Conservation (phyloP, 108 stramenopile species). For the Cyclotella baltica region DNA sequence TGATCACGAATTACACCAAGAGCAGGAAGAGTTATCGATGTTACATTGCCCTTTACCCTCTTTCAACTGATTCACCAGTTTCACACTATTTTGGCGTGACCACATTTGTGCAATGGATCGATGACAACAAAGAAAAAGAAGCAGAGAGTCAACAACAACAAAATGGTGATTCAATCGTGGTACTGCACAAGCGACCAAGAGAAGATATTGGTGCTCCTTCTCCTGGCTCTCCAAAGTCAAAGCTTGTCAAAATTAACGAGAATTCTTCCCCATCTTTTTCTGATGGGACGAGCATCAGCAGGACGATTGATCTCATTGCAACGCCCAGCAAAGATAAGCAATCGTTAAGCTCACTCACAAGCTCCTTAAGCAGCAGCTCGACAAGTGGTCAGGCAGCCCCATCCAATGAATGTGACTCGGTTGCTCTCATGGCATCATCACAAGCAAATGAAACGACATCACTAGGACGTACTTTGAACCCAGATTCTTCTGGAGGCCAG, state of each 20-base stretch:
- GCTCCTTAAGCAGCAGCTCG: constrained; percentile 10
- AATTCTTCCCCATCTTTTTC: constrained; percentile 19
- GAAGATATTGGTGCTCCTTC: background rate
- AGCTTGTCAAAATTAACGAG: constrained; percentile 5
- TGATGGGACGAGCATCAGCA: constrained; percentile 18
- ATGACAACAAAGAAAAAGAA: constrained; percentile 6
- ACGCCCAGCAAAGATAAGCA: constrained; percentile 25
- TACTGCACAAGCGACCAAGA: background rate
- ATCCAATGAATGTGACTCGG: constrained; percentile 1
- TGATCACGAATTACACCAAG: constrained; percentile 82
- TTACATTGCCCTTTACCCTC: constrained; percentile 74
- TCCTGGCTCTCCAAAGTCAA: constrained; percentile 3
- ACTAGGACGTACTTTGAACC: too few species aligned
- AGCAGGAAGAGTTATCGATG: constrained; percentile 64
- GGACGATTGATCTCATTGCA: constrained; percentile 20
- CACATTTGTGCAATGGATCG: constrained; percentile 61
- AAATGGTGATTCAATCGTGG: too few species aligned
- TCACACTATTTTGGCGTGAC: constrained; percentile 83
- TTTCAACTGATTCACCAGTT: constrained; percentile 85
- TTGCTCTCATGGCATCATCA: background rate
- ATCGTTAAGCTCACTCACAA: constrained; percentile 26
- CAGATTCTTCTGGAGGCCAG: background rate
- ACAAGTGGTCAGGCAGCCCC: constrained; percentile 42
- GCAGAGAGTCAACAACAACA: too few species aligned
- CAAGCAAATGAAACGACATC: background rate